phyloP scores from a whole-genome alignment of 2,329 filamentous ascomycete species.

The Talaromyces albobiverticillius region DNA sequence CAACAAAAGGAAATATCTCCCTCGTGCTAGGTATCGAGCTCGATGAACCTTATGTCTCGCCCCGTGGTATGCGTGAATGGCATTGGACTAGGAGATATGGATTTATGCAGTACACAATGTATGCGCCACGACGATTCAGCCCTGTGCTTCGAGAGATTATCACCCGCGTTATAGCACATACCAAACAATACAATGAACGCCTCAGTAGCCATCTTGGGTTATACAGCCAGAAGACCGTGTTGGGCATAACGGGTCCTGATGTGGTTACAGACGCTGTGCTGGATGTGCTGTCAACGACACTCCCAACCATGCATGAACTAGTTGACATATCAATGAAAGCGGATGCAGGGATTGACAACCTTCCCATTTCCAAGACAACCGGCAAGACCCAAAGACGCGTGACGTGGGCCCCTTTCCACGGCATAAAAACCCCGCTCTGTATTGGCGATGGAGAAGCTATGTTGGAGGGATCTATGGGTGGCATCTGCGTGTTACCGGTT shows the following conservation, averaged over 20 bases:
- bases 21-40: slow-evolving; percentile 34
- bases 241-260: slow-evolving; percentile 33
- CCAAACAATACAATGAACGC: slow-evolving; percentile 23
- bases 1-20: slow-evolving; percentile 23
- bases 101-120: slow-evolving; percentile 34
- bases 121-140: slow-evolving; percentile 34
- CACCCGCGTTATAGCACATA: slow-evolving; percentile 31
- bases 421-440: slow-evolving; percentile 24
- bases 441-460: slow-evolving; percentile 18
- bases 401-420: slow-evolving; percentile 34
- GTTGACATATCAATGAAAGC: slow-evolving; percentile 22
- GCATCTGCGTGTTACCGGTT: slow-evolving; percentile 83
- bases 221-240: slow-evolving; percentile 27
- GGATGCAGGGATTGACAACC: slow-evolving; percentile 23
- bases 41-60: slow-evolving; percentile 34
- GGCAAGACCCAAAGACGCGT: slow-evolving; percentile 21
- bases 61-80: slow-evolving; percentile 29
- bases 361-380: slow-evolving; percentile 4
- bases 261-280: slow-evolving; percentile 34
- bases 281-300: slow-evolving; percentile 27
- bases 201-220: slow-evolving; percentile 14
- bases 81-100: slow-evolving; percentile 34
- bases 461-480: slow-evolving; percentile 63
- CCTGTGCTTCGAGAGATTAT: slow-evolving; percentile 30
- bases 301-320: slow-evolving; percentile 26